A percentile compares a stretch with the other conserved stretches of the same genome.
Conservation (phyloP, 2,329 filamentous ascomycete species). For the Clonostachys chloroleuca region DNA sequence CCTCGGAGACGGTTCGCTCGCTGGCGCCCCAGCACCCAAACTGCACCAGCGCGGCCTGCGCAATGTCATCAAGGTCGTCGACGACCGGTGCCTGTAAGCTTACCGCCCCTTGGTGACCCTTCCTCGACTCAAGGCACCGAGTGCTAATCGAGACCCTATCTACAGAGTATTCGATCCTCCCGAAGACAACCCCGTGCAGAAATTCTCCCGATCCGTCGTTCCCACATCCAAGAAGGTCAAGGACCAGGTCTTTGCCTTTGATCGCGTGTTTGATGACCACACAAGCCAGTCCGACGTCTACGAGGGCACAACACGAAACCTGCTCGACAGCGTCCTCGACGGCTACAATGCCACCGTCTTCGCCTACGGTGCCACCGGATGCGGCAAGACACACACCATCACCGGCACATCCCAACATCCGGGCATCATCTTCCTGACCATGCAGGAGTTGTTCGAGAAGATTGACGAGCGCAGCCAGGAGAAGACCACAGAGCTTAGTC, state of each 20-base stretch:
- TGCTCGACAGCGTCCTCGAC: slow-evolving; percentile 94
- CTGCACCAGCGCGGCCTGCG: slow-evolving; percentile 81
- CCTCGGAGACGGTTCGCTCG: slow-evolving; percentile 93
- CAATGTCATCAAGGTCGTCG: slow-evolving; percentile 91
- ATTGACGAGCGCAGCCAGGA: slow-evolving; percentile 83
- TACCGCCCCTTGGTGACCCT: background rate
- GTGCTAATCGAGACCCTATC: background rate
- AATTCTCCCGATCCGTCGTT: slow-evolving; percentile 78
- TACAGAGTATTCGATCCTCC: slow-evolving; percentile 91
- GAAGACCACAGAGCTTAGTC: slow-evolving; percentile 83
- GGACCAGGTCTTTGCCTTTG: slow-evolving; percentile 96
- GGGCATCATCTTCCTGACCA: slow-evolving; percentile 97
- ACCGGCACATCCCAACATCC: slow-evolving; percentile 87
- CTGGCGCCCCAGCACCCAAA: slow-evolving; percentile 80
- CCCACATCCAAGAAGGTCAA: slow-evolving; percentile 88
- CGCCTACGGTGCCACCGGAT: slow-evolving; percentile 95
- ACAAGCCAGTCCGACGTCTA: slow-evolving; percentile 90
- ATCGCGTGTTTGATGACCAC: slow-evolving; percentile 95
- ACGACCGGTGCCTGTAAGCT: slow-evolving; percentile 88
- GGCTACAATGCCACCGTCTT: slow-evolving; percentile 99
- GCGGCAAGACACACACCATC: slow-evolving; percentile 98
- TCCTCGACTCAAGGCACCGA: background rate
- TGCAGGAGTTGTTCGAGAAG: slow-evolving; percentile 98
- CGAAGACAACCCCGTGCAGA: slow-evolving; percentile 87
- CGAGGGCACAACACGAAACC: slow-evolving; percentile 80